Conservation (phyloP, 352 stramenopile genomes). For the Phytopythium aichiense region DNA sequence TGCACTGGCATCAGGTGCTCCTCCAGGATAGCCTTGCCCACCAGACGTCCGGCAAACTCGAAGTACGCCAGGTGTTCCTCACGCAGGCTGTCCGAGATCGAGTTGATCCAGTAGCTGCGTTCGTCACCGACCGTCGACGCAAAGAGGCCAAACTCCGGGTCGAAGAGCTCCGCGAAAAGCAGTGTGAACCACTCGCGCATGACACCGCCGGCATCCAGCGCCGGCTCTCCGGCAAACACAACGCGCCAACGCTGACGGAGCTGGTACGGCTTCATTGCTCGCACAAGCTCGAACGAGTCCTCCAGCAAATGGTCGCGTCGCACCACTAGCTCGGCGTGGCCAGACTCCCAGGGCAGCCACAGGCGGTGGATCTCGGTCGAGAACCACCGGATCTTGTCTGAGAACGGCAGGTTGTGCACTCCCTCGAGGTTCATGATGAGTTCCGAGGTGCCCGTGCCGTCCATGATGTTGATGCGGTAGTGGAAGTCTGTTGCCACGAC, state of each 20-base stretch:
- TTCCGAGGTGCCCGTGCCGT: constrained; percentile 60
- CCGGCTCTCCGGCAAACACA: constrained; percentile 83
- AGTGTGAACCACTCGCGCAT: constrained; percentile 91
- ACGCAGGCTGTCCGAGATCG: constrained; percentile 47
- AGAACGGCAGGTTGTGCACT: constrained; percentile 74
- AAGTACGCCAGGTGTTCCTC: constrained; percentile 78
- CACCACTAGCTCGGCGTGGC: constrained; percentile 76
- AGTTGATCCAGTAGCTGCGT: constrained; percentile 84
- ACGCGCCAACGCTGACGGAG: constrained; percentile 81
- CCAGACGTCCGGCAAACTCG: constrained; percentile 65
- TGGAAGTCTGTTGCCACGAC: constrained; percentile 74
- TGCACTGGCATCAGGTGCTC: constrained; percentile 77
- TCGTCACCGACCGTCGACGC: constrained; percentile 64
- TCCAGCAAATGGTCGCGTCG: constrained; percentile 77
- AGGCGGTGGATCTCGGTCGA: constrained; percentile 78
- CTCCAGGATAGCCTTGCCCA: constrained; percentile 88
- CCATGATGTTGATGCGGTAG: constrained; percentile 80
- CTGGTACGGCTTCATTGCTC: constrained; percentile 76
- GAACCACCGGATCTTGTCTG: constrained; percentile 79
- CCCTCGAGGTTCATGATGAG: constrained; percentile 83
- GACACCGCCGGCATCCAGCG: constrained; percentile 83
- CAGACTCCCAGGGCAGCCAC: constrained; percentile 81
- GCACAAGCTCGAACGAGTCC: constrained; percentile 81
- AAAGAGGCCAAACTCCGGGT: constrained; percentile 76
- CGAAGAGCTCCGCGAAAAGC: constrained; percentile 79